Evolutionary conservation across 768 basidiomycete species (phyloP).

Genomic region (Termitomyces heimii): DNA sequence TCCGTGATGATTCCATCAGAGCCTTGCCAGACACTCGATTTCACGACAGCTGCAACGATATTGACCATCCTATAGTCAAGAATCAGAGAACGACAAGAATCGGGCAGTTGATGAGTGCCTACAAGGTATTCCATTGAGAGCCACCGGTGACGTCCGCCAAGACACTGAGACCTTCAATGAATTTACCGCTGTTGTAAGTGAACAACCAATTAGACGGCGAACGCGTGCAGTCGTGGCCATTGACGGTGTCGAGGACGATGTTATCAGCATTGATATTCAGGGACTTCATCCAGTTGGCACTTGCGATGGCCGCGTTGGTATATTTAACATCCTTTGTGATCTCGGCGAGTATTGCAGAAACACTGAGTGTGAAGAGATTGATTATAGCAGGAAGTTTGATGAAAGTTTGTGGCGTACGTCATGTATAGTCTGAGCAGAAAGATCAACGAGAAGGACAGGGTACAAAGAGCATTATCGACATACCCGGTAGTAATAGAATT

Average conservation of each 20-base stretch:
- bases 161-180: constrained; percentile 44
- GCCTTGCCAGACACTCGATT: constrained; percentile 41
- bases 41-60: constrained; percentile 33
- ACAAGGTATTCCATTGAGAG: constrained; percentile 35
- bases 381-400: not conserved
- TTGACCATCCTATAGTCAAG: constrained; percentile 24
- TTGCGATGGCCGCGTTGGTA: constrained; percentile 36
- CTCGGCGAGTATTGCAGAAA: constrained; percentile 46
- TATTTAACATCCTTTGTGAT: constrained; percentile 39
- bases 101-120: constrained; percentile 8
- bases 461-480: not conserved
- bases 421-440: constrained; percentile 8
- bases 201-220: constrained; percentile 42
- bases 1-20: constrained; percentile 47
- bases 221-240: constrained; percentile 39
- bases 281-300: constrained; percentile 42
- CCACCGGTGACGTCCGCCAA: constrained; percentile 36
- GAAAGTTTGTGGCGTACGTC: constrained; percentile 2
- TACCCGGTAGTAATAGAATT: constrained; percentile 51
- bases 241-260: constrained; percentile 42
- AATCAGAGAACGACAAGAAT: not conserved
- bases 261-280: constrained; percentile 35
- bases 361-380: constrained; percentile 18
- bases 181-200: constrained; percentile 52
- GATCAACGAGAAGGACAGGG: not conserved